phyloP scores from a whole-genome alignment of 2,329 filamentous ascomycete species.

The Colletotrichum navitas region DNA sequence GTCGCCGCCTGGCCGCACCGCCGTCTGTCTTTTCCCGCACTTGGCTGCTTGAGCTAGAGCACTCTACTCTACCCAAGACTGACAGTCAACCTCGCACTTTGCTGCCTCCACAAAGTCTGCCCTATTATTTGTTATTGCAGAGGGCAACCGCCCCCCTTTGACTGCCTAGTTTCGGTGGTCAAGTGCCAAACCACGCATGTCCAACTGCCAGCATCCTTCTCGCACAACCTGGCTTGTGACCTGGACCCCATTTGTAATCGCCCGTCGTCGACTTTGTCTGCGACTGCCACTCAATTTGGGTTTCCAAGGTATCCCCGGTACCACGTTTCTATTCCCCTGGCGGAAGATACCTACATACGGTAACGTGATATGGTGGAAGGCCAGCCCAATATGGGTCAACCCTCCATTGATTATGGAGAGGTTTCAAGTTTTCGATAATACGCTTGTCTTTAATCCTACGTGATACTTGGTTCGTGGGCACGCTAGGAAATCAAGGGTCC shows the following conservation, averaged over 20 bases:
- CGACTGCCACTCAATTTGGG: not conserved
- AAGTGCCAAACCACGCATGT: constrained; percentile 29
- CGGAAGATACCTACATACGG: not conserved
- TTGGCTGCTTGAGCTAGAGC: not conserved
- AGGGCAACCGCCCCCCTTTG: not conserved
- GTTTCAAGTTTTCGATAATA: constrained; percentile 39
- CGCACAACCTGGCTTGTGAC: constrained; percentile 18
- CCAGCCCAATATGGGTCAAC: constrained; percentile 6
- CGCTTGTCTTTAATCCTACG: constrained; percentile 11
- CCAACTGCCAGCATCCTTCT: constrained; percentile 6
- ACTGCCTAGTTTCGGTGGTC: constrained; percentile 13
- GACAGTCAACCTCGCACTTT: not conserved
- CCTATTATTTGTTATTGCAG: constrained; percentile 10
- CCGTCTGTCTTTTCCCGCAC: constrained; percentile 26
- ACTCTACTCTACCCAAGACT: constrained; percentile 7
- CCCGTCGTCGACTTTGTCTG: constrained; percentile 7
- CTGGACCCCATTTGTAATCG: not conserved
- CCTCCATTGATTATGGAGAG: constrained; percentile 11
- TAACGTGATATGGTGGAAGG: not conserved
- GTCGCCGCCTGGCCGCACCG: constrained; percentile 26
- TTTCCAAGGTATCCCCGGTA: constrained; percentile 15
- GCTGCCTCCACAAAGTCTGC: constrained; percentile 19
- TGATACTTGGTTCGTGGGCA: constrained; percentile 1
- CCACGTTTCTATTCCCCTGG: constrained; percentile 9
- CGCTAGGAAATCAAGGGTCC: constrained; percentile 34